Evolutionary conservation across 257 asterid species (phyloP), one percentile per base, ranked within the genome.

Genomic region (Capsicum pubescens): DNA sequence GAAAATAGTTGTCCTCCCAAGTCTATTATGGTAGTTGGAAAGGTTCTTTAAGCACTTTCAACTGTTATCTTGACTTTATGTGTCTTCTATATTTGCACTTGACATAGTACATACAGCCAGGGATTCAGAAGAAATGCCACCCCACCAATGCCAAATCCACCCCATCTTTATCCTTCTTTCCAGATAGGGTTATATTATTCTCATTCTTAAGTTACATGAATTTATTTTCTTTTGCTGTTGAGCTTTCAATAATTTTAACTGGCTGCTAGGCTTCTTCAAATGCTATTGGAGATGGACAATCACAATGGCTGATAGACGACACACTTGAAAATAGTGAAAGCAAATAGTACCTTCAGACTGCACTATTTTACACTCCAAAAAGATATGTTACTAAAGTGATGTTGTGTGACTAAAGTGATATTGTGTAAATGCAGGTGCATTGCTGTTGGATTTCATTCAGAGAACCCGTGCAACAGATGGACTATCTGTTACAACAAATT

Each of bases 271-370:
- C 85, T 79, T 66, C 86, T 74, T 79, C 90, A 8, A 88, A 59
- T 83, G 85, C 32, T 19, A 80, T 32, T 46, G 87, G 82, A 78
- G 85, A 88, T 19, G 83, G 86, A 82, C 94, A 91, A 59, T 71
- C 88, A 59, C 82, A 42, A 77, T 91, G 94, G 94, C 87, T 92
- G 82, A 81, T 66, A 82, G 91, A 86, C 86, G 91, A 86, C 86
- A 87, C 82, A 57, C 87, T 93, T 64, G 86, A 88, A 54, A 89
- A 89, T 80, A 91, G 92, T 84, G 79, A 80, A 59, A 85, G 90
- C 83, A 87, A 88, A 86, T 92, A 95, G 97, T 93, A 90, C 42
- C 54, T 66, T 74, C 48, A 11, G 3, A 42, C 21, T 67, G 70
- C 60, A 58, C 35, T 50, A 44, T 48, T 36, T 26, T 32, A 46